Percentiles rank a stretch among this genome's conserved stretches.
Evolutionary conservation across 1,284 basidiomycete species (phyloP).

Genomic region (Malassezia psittaci): DNA sequence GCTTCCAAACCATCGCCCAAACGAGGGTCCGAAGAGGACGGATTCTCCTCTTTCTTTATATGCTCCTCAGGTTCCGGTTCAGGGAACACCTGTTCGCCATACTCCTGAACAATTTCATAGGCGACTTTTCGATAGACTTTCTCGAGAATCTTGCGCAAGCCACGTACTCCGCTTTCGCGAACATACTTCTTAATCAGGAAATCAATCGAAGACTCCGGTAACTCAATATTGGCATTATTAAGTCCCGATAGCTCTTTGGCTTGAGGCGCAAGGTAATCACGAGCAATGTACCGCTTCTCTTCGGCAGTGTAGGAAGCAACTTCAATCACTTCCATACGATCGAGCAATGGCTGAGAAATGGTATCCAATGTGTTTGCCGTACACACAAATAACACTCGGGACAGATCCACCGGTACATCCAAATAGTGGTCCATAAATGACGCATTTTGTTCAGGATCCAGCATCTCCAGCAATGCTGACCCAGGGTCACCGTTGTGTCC

Average conservation of each 20-base stretch:
- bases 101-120: constrained; percentile 77
- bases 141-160: constrained; percentile 38
- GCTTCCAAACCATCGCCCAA: too few species aligned
- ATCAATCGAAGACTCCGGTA: constrained; percentile 59
- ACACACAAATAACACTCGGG: constrained; percentile 91
- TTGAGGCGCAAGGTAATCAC: constrained; percentile 82
- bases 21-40: too few species aligned
- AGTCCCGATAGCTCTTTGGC: constrained; percentile 84
- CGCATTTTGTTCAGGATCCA: constrained; percentile 95
- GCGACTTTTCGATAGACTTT: constrained; percentile 97
- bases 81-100: constrained; percentile 77
- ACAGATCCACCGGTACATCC: constrained; percentile 93
- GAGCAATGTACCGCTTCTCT: constrained; percentile 87
- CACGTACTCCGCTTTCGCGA: constrained; percentile 69
- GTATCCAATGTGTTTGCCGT: constrained; percentile 68
- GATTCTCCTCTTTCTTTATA: too few species aligned
- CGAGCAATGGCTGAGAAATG: constrained; percentile 88
- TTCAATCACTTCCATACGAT: constrained; percentile 84
- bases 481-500: constrained; percentile 89
- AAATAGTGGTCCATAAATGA: constrained; percentile 95
- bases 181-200: constrained; percentile 91
- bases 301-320: constrained; percentile 79
- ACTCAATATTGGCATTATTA: constrained; percentile 36
- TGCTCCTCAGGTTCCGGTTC: constrained; percentile 50
- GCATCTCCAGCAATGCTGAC: constrained; percentile 87